These are phyloP conservation scores for Verticillium zaregamsianum DNA, from an alignment of 2,329 filamentous ascomycete species.

Conservation along the genomic window DNA sequence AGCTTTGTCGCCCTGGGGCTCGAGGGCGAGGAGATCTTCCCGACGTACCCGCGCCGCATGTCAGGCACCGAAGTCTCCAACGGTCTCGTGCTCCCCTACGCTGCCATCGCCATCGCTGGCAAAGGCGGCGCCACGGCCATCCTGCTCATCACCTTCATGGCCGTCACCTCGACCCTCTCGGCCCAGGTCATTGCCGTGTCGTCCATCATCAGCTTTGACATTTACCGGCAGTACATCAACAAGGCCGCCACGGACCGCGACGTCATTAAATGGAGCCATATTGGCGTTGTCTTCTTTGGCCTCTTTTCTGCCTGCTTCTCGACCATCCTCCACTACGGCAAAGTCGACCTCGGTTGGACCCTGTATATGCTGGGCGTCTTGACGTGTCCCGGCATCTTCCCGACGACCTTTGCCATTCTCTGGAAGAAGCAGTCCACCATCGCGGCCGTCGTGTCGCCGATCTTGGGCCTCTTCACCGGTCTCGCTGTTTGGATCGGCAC, in stretches of 20 bases:
- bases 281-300: constrained; percentile 48
- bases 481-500: constrained; percentile 49
- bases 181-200: constrained; percentile 50
- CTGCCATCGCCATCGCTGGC: constrained; percentile 64
- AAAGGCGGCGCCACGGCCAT: constrained; percentile 67
- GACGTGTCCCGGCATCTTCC: constrained; percentile 49
- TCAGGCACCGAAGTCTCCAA: constrained; percentile 57
- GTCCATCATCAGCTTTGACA: constrained; percentile 50
- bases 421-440: constrained; percentile 45
- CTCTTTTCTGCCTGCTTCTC: constrained; percentile 47
- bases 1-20: constrained; percentile 42
- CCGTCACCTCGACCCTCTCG: constrained; percentile 57
- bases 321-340: constrained; percentile 48
- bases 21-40: constrained; percentile 43
- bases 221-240: constrained; percentile 48
- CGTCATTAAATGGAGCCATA: constrained; percentile 47
- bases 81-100: constrained; percentile 66
- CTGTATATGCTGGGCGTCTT: constrained; percentile 51
- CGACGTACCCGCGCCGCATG: constrained; percentile 53
- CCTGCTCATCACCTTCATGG: constrained; percentile 70
- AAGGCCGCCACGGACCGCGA: constrained; percentile 38
- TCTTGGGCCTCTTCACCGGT: constrained; percentile 45
- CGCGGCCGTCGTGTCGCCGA: constrained; percentile 44
- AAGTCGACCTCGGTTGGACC: constrained; percentile 50
- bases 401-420: constrained; percentile 47